Evolutionary conservation across 176 grass and related monocot genomes (phyloP).

Genomic region (Aegilops umbellulata): DNA sequence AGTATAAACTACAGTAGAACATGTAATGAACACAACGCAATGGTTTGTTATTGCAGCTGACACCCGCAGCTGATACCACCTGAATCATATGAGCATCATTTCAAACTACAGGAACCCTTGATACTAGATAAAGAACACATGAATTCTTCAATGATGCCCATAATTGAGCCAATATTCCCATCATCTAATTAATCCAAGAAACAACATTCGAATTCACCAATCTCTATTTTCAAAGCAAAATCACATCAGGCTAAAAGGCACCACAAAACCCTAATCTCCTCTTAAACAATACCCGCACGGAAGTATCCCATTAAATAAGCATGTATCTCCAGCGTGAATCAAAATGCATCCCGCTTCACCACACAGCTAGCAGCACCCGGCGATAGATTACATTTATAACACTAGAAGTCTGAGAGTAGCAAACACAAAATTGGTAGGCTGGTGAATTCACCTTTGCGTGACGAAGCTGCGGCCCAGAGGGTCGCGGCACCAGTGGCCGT

Average conservation of each 20-base stretch:
- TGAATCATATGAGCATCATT: background rate
- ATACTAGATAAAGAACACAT: background rate
- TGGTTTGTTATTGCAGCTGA: background rate
- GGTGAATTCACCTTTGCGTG: conserved; percentile 43
- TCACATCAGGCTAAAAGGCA: background rate
- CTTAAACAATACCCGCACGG: background rate
- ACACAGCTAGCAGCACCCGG: conserved; percentile 11
- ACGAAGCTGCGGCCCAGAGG: conserved; percentile 33
- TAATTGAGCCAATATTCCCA: conserved; percentile 12
- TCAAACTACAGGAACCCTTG: background rate
- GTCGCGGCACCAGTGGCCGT: conserved; percentile 21
- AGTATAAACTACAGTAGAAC: background rate
- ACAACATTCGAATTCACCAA: background rate
- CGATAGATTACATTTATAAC: conserved; percentile 9
- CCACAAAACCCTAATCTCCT: background rate
- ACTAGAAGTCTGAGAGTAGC: background rate
- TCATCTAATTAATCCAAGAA: conserved; percentile 17
- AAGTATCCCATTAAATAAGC: background rate
- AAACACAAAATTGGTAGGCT: background rate
- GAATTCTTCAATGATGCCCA: background rate
- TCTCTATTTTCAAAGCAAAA: conserved; percentile 12
- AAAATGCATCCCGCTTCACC: background rate
- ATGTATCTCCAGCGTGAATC: background rate
- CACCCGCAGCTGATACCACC: background rate
- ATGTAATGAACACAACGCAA: background rate